phyloP scores from a whole-genome alignment of 805 yeast species.

The Kluyveromyces lactis region DNA sequence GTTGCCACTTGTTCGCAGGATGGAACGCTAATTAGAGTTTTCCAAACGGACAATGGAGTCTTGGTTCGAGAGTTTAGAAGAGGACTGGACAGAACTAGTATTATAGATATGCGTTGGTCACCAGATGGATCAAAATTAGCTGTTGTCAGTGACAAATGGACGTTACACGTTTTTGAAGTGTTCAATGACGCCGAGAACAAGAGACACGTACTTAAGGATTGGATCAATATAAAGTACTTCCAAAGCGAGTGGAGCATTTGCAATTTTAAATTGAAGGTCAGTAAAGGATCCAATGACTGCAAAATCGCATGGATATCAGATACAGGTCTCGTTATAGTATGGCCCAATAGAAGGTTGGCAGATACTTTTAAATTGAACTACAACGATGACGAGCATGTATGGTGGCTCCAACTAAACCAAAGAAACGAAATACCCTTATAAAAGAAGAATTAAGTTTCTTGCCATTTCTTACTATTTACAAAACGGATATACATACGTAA shows the following conservation, averaged over 20 bases:
- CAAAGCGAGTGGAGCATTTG: slow-evolving; percentile 4
- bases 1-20: slow-evolving; percentile 85
- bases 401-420: background rate
- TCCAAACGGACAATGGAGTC: slow-evolving; percentile 51
- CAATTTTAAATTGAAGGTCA: background rate
- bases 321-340: background rate
- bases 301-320: slow-evolving; percentile 3
- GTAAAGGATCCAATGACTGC: background rate
- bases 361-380: background rate
- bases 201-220: slow-evolving; percentile 54
- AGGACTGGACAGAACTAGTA: slow-evolving; percentile 77
- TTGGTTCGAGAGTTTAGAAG: slow-evolving; percentile 79
- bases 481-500: too few species aligned
- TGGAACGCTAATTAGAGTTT: slow-evolving; percentile 85
- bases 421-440: background rate
- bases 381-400: background rate
- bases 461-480: too few species aligned
- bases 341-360: background rate
- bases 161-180: slow-evolving; percentile 72
- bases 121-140: slow-evolving; percentile 72
- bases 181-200: slow-evolving; percentile 32
- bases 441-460: too few species aligned
- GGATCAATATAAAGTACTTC: slow-evolving; percentile 3
- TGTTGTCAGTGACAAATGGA: slow-evolving; percentile 79
- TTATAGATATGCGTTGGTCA: slow-evolving; percentile 78